Base-by-base conservation (phyloP, 2,329 filamentous ascomycete species). In the Pseudogymnoascus sp. region DNA sequence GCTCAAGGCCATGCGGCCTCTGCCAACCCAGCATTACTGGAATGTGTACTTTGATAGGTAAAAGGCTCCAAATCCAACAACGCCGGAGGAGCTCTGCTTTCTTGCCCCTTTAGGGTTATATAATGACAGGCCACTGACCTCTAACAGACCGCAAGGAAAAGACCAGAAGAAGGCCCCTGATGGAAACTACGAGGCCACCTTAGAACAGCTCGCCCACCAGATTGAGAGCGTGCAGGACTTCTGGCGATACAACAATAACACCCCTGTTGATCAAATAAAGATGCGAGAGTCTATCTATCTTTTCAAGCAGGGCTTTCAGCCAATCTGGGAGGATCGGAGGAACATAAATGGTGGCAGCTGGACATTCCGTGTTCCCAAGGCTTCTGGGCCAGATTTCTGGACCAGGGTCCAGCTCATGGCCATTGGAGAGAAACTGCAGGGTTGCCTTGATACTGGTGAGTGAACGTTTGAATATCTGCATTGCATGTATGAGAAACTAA, bases 291-390 rank as follows among this genome's bases (percentile, higher is more conserved):
- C 85, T 52, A 83, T 92, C 67, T 90, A 92, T 73, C 81, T 92
- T 67, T 92, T 92, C 80, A 91, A 91, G 75, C 80, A 84, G 65
- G 89, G 89, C 36, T 90, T 91, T 75, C 83, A 83, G 66, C 89
- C 89, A 62, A 79, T 91, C 68, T 92, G 89, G 89, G 89, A 92
- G 76, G 93, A 97, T 73, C 84, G 90, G 41, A 86, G 94, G 70
- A 97, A 97, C 76, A 80, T 88, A 64, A 82, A 86, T 65, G 93
- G 93, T 60, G 93, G 93, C 59, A 89, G 89, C 73, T 97, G 91
- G 91, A 95, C 91, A 22, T 96, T 97, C 76, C 87, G 92, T 60
- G 88, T 97, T 49, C 86, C 88, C 66, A 96, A 96, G 79, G 81
- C 80, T 65, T 82, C 83, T 38, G 85, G 84, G 5, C 83, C 85